Evolutionary conservation across 345 rosid species (phyloP), one percentile per base, ranked within the genome.

Genomic region (Eucalyptus sp.): DNA sequence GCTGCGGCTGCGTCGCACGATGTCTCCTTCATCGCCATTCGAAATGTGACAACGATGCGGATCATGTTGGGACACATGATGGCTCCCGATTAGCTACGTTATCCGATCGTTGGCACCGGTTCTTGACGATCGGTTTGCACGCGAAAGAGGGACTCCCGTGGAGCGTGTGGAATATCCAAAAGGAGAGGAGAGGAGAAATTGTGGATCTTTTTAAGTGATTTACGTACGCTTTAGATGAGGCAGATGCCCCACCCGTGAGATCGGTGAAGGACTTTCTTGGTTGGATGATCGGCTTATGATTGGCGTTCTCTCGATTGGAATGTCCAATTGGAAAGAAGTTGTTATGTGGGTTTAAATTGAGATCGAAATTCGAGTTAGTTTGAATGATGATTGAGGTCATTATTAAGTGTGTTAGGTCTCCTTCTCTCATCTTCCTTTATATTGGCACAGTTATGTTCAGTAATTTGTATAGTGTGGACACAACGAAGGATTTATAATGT

Each of bases 381-480:
- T 66, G 43, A 16, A 7, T 6, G 15, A 60, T 60, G 43, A 8
- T 17, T n/a, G 22, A 2, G 2, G 12, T 66, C 12, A 1, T 31
- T 31, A 31, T 33, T 31, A 33, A 68, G 43, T 31, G 24, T 68
- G 5, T 16, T 31, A 0, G 7, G 22, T 15, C 0, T 68, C 80
- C 0, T 68, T 33, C 18, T 62, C 33, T 66, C 79, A 0, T 66
- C 79, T 33, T 66, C 20, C 18, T 66, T 64, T n/a, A 0, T 29
- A 62, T 62, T 62, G 18, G 37, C 2, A 29, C 0, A 13, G 4
- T 0, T 29, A 13, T 29, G 71, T 29, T 29, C 10, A 7, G 0
- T 15, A 64, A 64, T n/a, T 66, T 31, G 41, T 31, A n/a, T 31
- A 15, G 0, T 1, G 2, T 7, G 33, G 79, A 15, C 79, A 66